Evolutionary conservation across 108 stramenopile genomes (phyloP).

Genomic region (Nitzschia putrida): DNA sequence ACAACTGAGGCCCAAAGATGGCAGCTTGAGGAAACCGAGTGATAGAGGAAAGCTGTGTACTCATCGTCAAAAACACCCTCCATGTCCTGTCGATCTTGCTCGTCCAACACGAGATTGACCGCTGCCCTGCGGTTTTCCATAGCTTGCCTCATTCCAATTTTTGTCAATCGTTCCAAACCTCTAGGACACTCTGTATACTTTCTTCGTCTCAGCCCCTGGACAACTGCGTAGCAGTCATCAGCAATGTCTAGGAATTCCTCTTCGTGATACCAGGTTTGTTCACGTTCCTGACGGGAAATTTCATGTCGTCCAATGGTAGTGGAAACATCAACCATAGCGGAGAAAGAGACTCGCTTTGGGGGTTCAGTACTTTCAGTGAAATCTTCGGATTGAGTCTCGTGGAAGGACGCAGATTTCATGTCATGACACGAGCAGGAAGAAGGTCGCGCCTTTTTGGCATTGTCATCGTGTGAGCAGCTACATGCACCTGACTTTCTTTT

Average conservation of each 20-base stretch:
- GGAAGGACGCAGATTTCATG: too few relatives aligned
- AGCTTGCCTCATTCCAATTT: background rate
- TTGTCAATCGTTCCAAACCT: slow-evolving; percentile 3
- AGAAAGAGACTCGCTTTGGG: too few relatives aligned
- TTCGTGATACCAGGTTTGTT: background rate
- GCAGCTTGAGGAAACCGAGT: background rate
- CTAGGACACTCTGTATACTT: background rate
- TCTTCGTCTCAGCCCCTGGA: background rate
- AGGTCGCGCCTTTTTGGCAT: too few relatives aligned
- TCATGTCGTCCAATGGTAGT: background rate
- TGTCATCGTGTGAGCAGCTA: too few relatives aligned
- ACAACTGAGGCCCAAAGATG: slow-evolving; percentile 7
- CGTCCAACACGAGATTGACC: background rate
- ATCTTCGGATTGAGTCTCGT: too few relatives aligned
- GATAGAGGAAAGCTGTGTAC: background rate
- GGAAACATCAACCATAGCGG: background rate
- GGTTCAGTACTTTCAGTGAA: too few relatives aligned
- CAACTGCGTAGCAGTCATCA: background rate
- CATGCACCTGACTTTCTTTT: too few relatives aligned
- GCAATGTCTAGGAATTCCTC: slow-evolving; percentile 3
- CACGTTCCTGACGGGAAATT: background rate
- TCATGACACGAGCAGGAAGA: too few relatives aligned
- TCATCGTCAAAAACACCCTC: background rate
- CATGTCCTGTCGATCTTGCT: slow-evolving; percentile 2
- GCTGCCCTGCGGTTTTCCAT: background rate